Conservation (phyloP, 164 flowering plant species). For the Chimonanthus praecox region DNA sequence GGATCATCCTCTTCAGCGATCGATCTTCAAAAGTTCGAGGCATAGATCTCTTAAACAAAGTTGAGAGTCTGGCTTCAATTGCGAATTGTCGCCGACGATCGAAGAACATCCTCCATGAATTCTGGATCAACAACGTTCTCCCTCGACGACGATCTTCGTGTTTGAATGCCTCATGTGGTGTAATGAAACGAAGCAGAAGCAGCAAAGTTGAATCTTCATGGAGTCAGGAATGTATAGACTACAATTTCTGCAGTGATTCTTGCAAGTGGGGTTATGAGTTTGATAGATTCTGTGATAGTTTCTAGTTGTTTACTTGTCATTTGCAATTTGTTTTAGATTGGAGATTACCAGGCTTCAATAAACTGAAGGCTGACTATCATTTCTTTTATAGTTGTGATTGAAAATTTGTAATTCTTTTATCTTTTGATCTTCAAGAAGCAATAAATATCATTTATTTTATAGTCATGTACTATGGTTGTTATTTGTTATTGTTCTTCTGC, state of each 20-base stretch:
- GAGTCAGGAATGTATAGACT: background rate
- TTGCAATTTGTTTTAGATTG: too few relatives aligned
- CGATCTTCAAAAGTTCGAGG: background rate
- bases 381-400: too few relatives aligned
- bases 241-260: background rate
- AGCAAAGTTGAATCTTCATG: background rate
- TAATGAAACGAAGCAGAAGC: background rate
- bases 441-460: too few relatives aligned
- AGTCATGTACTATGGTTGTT: too few relatives aligned
- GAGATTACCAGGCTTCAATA: too few relatives aligned
- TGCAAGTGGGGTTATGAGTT: conserved; percentile 3
- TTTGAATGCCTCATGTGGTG: background rate
- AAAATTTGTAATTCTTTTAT: too few relatives aligned
- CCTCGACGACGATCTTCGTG: background rate
- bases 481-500: too few relatives aligned
- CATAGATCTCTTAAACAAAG: background rate
- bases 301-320: background rate
- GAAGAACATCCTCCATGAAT: background rate
- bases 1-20: conserved; percentile 1
- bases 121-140: conserved; percentile 3
- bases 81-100: conserved; percentile 1
- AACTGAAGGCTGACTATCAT: too few relatives aligned
- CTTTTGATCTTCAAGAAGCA: too few relatives aligned
- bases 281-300: background rate
- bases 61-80: background rate